Conservation (phyloP, 345 rosid genomes). For the Mercurialis annua region DNA sequence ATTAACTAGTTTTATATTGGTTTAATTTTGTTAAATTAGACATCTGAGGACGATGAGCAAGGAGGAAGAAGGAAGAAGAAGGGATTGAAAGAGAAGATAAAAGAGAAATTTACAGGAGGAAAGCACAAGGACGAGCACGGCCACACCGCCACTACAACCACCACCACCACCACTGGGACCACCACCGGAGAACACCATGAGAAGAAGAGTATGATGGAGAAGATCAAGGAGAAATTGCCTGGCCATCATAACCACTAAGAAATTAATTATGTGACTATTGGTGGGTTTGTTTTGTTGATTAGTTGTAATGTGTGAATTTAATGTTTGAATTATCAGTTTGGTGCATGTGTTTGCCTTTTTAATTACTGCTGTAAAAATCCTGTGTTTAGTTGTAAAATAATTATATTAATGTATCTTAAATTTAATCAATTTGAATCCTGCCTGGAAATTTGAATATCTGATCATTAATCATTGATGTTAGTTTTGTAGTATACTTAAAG, state of each 20-base stretch:
- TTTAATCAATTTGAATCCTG: too few species aligned
- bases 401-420: too few species aligned
- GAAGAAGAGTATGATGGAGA: constrained; percentile 70
- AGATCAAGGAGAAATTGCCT: constrained; percentile 73
- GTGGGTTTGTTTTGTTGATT: not conserved
- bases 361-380: not conserved
- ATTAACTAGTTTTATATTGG: not conserved
- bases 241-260: constrained; percentile 44
- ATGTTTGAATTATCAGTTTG: not conserved
- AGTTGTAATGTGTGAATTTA: not conserved
- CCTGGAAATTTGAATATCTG: too few species aligned
- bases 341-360: too few species aligned
- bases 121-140: constrained; percentile 45
- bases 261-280: not conserved
- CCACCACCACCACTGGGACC: constrained; percentile 29
- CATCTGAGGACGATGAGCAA: constrained; percentile 70
- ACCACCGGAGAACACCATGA: constrained; percentile 29
- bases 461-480: too few species aligned
- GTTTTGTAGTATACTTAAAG: too few species aligned
- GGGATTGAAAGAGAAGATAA: constrained; percentile 60
- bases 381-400: too few species aligned
- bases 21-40: not conserved
- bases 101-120: constrained; percentile 53
- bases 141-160: constrained; percentile 13
- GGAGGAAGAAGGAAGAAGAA: constrained; percentile 87